Percentiles rank a stretch among this genome's conserved stretches.
Evolutionary conservation across 1,284 basidiomycete genomes (phyloP).

Genomic region (Leccinum ponderosum): DNA sequence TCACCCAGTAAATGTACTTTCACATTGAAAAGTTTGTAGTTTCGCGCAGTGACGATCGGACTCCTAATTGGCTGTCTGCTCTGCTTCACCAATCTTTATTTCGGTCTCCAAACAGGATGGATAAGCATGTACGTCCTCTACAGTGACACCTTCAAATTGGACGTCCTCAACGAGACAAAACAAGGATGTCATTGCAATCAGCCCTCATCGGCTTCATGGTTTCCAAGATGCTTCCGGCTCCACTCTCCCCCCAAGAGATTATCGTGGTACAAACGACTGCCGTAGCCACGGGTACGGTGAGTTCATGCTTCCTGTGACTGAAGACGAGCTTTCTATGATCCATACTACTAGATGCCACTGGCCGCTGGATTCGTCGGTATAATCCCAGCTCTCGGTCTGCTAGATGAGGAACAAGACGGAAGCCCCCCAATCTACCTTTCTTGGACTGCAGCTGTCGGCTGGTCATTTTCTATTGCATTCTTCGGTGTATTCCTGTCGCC

Average conservation of each 20-base stretch:
- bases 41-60: constrained; percentile 55
- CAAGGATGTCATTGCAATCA: constrained; percentile 94
- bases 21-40: constrained; percentile 11
- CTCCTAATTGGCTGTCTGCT: constrained; percentile 71
- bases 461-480: constrained; percentile 89
- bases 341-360: constrained; percentile 68
- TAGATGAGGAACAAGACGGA: constrained; percentile 77
- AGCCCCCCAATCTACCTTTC: constrained; percentile 73
- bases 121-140: constrained; percentile 59
- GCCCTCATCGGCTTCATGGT: constrained; percentile 90
- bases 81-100: constrained; percentile 77
- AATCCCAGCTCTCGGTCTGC: constrained; percentile 83
- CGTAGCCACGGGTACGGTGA: constrained; percentile 81
- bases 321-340: not conserved
- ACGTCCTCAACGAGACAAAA: constrained; percentile 2
- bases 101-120: constrained; percentile 79
- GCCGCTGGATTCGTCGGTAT: constrained; percentile 96
- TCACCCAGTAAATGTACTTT: not conserved
- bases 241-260: constrained; percentile 87
- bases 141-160: not conserved
- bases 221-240: constrained; percentile 70
- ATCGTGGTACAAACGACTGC: constrained; percentile 95
- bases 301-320: constrained; percentile 12
- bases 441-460: constrained; percentile 72
- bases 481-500: constrained; percentile 96